These are phyloP conservation scores for Berkeleyomyces rouxiae DNA, from an alignment of 2,329 filamentous ascomycete species.

Conservation along the genomic window DNA sequence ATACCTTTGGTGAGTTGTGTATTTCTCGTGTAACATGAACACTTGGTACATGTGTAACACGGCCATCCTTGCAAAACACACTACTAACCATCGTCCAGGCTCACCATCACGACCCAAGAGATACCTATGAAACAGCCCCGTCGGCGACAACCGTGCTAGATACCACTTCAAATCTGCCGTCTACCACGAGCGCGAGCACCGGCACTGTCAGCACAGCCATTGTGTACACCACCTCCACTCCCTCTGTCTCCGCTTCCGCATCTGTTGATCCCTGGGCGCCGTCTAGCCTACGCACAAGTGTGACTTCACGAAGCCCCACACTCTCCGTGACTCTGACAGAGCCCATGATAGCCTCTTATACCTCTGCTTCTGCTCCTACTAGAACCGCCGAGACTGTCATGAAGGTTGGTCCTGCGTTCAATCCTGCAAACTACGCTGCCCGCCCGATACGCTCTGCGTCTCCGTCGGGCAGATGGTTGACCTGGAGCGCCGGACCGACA, in stretches of 20 bases:
- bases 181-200: background rate
- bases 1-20: background rate
- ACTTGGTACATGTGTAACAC: background rate
- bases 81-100: background rate
- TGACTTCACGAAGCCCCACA: background rate
- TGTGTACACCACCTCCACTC: background rate
- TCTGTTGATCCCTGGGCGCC: constrained; percentile 2
- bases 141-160: background rate
- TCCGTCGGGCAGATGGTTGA: background rate
- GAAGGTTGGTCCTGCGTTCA: background rate
- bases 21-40: background rate
- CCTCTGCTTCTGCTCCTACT: background rate
- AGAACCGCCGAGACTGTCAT: background rate
- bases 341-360: background rate
- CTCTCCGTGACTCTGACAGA: background rate
- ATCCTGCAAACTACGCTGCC: background rate
- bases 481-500: background rate
- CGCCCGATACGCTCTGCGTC: background rate
- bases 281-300: constrained; percentile 3
- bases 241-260: background rate
- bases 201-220: background rate
- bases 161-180: background rate
- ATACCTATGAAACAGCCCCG: background rate
- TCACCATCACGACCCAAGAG: background rate
- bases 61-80: background rate